Conservation (phyloP, 2,329 filamentous ascomycete species). For the Colletotrichum sp. region DNA sequence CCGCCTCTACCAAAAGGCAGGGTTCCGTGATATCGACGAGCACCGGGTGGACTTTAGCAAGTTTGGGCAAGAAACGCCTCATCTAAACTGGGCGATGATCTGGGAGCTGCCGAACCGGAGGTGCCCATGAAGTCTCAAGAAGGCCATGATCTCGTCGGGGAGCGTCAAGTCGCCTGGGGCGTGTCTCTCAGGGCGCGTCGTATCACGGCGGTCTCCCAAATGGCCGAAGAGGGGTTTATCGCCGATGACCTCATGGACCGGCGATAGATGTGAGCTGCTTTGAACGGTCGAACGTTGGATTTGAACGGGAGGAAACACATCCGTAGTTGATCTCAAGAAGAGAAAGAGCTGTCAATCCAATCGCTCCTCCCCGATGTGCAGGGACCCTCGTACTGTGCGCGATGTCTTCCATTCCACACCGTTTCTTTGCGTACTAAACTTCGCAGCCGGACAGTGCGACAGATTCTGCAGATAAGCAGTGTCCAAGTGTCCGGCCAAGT, state of each 20-base stretch:
- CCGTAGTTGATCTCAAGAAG: neutral
- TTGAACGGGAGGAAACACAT: neutral
- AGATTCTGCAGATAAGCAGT: neutral
- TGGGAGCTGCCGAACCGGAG: slow-evolving; percentile 14
- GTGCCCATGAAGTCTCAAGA: neutral
- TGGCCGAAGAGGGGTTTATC: neutral
- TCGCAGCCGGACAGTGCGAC: neutral
- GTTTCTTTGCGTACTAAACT: neutral
- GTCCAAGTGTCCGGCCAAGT: neutral
- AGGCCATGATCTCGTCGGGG: neutral
- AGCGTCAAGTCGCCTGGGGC: neutral
- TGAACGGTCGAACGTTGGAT: neutral
- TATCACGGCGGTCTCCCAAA: neutral
- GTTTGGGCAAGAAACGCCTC: neutral
- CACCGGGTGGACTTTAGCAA: neutral
- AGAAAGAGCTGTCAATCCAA: neutral
- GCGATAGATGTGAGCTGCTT: neutral
- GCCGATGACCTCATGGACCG: neutral
- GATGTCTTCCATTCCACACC: rapidly evolving
- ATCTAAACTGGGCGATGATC: slow-evolving; percentile 21
- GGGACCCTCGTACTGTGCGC: neutral
- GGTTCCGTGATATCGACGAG: slow-evolving; percentile 35
- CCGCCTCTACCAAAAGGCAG: slow-evolving; percentile 38
- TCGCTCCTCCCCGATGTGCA: neutral
- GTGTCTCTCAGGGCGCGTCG: neutral